Conservation (phyloP, 176 grass and related monocot genomes). For the Musa itinerans region DNA sequence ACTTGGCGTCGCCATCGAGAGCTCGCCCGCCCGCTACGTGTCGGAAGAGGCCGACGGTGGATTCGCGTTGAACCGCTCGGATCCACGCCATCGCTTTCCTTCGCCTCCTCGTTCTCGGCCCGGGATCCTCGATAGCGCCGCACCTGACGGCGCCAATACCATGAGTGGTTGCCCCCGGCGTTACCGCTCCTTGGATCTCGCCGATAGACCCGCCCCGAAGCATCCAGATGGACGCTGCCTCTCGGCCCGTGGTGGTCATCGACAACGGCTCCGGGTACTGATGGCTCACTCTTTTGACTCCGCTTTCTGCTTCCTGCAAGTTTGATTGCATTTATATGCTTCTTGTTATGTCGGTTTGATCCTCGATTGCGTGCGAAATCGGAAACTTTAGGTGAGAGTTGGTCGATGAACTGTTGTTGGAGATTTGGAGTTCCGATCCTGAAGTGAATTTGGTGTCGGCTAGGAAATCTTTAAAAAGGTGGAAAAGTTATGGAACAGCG, state of each 20-base stretch:
- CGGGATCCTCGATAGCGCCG: background rate
- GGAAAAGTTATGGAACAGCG: too few relatives aligned
- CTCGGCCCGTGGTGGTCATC: slow-evolving; percentile 82
- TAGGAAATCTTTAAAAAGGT: too few relatives aligned
- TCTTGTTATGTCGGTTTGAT: background rate
- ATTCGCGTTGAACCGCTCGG: background rate
- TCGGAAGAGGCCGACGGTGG: background rate
- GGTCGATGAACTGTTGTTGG: background rate
- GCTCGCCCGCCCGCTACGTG: background rate
- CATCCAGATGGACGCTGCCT: slow-evolving; percentile 53
- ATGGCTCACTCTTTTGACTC: background rate
- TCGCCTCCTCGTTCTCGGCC: background rate
- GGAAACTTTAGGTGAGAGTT: background rate
- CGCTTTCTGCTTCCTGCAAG: background rate
- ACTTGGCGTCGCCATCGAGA: too few relatives aligned
- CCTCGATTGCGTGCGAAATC: background rate
- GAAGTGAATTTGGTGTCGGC: background rate
- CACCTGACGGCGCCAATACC: background rate
- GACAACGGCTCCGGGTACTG: slow-evolving; percentile 89
- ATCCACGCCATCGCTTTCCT: background rate
- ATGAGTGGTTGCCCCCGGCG: slow-evolving; percentile 11
- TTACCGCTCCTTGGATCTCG: slow-evolving; percentile 12
- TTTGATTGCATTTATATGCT: background rate
- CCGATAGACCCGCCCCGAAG: background rate
- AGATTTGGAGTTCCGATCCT: background rate